phyloP scores from a whole-genome alignment of 192 early-diverging fungal species.

The Backusella circina region DNA sequence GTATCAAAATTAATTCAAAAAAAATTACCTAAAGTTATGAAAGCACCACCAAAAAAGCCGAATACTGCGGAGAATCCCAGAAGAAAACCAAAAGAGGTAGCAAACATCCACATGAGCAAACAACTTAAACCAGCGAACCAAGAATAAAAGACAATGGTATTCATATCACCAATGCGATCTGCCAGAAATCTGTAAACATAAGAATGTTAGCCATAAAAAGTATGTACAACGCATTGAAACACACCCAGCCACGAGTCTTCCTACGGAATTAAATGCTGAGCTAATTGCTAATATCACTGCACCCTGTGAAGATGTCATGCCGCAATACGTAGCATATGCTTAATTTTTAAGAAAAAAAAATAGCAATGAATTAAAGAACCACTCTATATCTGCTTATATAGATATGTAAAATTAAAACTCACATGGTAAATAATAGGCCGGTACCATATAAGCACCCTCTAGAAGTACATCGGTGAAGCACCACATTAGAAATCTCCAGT shows the following conservation, averaged over 20 bases:
- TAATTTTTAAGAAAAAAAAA: background rate
- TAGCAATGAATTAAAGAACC: background rate
- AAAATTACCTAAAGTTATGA: constrained; percentile 14
- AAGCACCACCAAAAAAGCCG: constrained; percentile 22
- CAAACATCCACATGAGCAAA: constrained; percentile 32
- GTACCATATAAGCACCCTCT: constrained; percentile 25
- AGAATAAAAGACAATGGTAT: constrained; percentile 28
- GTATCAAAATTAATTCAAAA: background rate
- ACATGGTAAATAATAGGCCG: constrained; percentile 30
- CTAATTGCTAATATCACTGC: constrained; percentile 19
- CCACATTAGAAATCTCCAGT: constrained; percentile 23
- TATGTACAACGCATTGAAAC: background rate
- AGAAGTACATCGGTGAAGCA: constrained; percentile 22
- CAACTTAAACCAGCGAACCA: constrained; percentile 14
- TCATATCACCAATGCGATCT: constrained; percentile 29
- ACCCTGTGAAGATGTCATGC: constrained; percentile 22
- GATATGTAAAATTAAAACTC: background rate
- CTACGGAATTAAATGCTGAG: constrained; percentile 21
- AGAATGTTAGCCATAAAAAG: background rate
- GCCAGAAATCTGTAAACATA: background rate
- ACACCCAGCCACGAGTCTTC: constrained; percentile 26
- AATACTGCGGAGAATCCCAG: constrained; percentile 16
- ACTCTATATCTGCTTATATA: no score
- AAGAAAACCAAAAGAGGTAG: constrained; percentile 21
- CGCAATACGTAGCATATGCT: constrained; percentile 12